phyloP scores from a whole-genome alignment of 192 early-diverging fungal genomes.

The Dissophora globulifera region DNA sequence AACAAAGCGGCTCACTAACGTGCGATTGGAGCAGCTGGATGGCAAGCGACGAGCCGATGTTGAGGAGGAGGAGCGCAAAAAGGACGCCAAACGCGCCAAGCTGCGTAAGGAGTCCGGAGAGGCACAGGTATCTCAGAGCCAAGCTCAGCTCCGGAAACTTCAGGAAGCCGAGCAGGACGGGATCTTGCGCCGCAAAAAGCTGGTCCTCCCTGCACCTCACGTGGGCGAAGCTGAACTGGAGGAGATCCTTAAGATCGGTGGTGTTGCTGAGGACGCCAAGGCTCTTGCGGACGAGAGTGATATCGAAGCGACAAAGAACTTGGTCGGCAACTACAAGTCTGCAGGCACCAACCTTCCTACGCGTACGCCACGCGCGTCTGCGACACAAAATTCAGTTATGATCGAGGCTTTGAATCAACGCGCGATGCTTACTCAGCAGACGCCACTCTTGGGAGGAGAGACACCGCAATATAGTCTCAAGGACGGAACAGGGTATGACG shows the following conservation, averaged over 20 bases:
- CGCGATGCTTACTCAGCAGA: conserved; percentile 77
- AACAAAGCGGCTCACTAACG: conserved; percentile 74
- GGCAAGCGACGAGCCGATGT: conserved; percentile 84
- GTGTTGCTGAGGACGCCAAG: conserved; percentile 79
- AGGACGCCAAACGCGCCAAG: conserved; percentile 81
- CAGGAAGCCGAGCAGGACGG: conserved; percentile 75
- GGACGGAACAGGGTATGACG: conserved; percentile 68
- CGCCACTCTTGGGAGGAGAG: conserved; percentile 88
- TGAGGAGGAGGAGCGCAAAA: conserved; percentile 83
- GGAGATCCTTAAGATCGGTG: conserved; percentile 73
- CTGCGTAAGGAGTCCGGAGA: conserved; percentile 63
- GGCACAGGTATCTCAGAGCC: conserved; percentile 50
- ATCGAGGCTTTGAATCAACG: conserved; percentile 86
- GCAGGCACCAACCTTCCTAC: conserved; percentile 58
- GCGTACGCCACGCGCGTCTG: conserved; percentile 72
- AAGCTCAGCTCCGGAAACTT: conserved; percentile 61
- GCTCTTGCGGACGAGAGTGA: conserved; percentile 72
- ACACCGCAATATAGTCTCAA: conserved; percentile 50
- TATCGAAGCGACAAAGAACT: conserved; percentile 65
- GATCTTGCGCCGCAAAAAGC: conserved; percentile 74
- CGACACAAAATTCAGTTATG: conserved; percentile 69
- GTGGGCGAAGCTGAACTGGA: conserved; percentile 92
- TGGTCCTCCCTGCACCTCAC: conserved; percentile 91
- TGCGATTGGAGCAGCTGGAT: conserved; percentile 84
- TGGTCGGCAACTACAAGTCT: conserved; percentile 83